Evolutionary conservation across 2,329 filamentous ascomycete species (phyloP).

Genomic region (Aurifilum marmelostoma): DNA sequence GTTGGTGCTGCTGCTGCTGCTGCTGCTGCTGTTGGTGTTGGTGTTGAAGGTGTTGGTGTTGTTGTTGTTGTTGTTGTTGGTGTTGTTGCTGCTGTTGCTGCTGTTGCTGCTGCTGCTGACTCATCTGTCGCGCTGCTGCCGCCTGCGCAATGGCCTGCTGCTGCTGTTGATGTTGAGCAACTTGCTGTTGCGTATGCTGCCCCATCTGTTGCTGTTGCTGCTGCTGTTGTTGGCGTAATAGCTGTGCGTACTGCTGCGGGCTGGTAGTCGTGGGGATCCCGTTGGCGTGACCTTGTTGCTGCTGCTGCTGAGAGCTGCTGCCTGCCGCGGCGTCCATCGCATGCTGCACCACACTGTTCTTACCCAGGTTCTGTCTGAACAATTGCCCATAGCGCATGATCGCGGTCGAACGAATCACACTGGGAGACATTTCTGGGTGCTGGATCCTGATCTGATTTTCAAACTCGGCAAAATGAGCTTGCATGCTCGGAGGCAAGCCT

Average conservation of each 20-base stretch:
- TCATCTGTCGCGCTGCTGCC: constrained; percentile 34
- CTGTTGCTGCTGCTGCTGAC: constrained; percentile 36
- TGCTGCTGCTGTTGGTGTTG: constrained; percentile 15
- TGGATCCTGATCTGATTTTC: constrained; percentile 56
- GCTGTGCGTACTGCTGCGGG: constrained; percentile 63
- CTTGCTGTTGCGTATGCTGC: constrained; percentile 10
- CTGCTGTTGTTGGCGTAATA: constrained; percentile 61
- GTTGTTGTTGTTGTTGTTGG: constrained; percentile 5
- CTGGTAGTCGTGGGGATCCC: constrained; percentile 53
- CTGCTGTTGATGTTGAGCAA: constrained; percentile 12
- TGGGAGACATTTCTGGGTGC: constrained; percentile 54
- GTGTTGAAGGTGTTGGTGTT: too few species aligned
- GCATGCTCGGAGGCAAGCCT: constrained; percentile 50
- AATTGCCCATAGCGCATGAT: constrained; percentile 47
- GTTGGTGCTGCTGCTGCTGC: constrained; percentile 33
- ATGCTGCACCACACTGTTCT: constrained; percentile 46
- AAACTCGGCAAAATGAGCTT: constrained; percentile 54
- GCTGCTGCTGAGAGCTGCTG: constrained; percentile 51
- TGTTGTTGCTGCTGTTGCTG: constrained; percentile 47
- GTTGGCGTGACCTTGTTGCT: constrained; percentile 53
- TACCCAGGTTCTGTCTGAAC: constrained; percentile 46
- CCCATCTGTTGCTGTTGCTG: constrained; percentile 44
- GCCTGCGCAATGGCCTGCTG: constrained; percentile 35
- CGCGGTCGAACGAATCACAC: constrained; percentile 55
- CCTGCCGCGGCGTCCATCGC: constrained; percentile 61